phyloP scores from a whole-genome alignment of 768 basidiomycete genomes.

The Terana coerulea region DNA sequence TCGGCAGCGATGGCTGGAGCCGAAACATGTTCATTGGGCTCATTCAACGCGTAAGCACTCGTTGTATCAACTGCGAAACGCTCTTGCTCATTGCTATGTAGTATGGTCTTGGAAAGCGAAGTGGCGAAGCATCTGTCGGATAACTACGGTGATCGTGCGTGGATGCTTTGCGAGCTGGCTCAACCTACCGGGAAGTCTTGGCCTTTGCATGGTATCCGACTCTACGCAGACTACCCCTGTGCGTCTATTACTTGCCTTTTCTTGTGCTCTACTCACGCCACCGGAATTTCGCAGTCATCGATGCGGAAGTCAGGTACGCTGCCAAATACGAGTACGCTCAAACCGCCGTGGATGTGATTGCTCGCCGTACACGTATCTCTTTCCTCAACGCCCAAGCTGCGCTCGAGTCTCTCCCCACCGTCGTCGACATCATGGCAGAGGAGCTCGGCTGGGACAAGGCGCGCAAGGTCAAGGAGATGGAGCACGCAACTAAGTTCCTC shows the following conservation, averaged over 20 bases:
- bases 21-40: conserved; percentile 96
- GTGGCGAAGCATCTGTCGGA: conserved; percentile 93
- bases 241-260: conserved; percentile 20
- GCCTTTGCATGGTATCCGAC: conserved; percentile 82
- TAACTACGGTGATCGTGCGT: conserved; percentile 94
- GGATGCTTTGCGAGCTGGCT: conserved; percentile 85
- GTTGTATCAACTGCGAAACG: neutral
- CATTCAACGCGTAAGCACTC: conserved; percentile 69
- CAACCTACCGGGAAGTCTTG: conserved; percentile 72
- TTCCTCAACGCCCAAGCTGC: conserved; percentile 91
- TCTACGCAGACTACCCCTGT: conserved; percentile 77
- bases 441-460: conserved; percentile 75
- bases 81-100: conserved; percentile 24
- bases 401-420: conserved; percentile 76
- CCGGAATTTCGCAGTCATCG: conserved; percentile 55
- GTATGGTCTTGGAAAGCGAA: conserved; percentile 89
- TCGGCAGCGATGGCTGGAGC: conserved; percentile 94
- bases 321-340: conserved; percentile 87
- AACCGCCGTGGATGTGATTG: conserved; percentile 90
- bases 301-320: conserved; percentile 91
- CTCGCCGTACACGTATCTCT: conserved; percentile 86
- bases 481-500: conserved; percentile 60
- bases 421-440: conserved; percentile 87
- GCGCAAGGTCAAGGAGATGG: conserved; percentile 57
- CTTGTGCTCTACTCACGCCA: neutral